Base-by-base conservation (phyloP, 495 filamentous ascomycete genomes). In the Lophiostoma macrostomum region DNA sequence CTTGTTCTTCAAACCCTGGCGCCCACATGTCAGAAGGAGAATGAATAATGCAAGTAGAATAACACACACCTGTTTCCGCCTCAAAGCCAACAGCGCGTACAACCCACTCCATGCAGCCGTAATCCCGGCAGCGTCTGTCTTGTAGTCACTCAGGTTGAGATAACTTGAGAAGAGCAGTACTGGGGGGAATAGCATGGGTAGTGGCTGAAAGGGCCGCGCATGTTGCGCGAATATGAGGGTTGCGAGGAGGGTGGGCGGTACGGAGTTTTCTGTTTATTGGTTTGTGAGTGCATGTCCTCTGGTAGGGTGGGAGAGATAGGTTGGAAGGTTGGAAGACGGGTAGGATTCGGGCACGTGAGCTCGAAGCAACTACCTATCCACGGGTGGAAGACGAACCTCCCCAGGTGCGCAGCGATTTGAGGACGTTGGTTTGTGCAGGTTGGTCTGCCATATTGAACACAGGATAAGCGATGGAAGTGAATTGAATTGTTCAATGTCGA, bases 81-180 rank as follows among this genome's bases (percentile, higher is more conserved):
- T 78, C 53, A 78, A 69, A 19, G 88, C 90, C 35, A 91, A 74
- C 8, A 96, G 69, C 13, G 90, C 72, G 67, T 97, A 98, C 18
- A 95, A 71, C 3, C 84, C 88, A 31, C 85, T 89, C 82, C 88
- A 95, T 3, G 91, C 89, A 14, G 87, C 89, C 11, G 82, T 87
- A 43, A 90, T 76, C 24, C 91, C 93, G 0, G 90, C 91, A 41
- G 80, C 81, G 60, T 96, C 93, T 44, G 81, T 83, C 66, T 85
- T 83, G 78, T 83, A 90, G 28, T 80, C 82, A 42, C 80, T 78
- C 7, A 95, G 66, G 66, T 90, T 91, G 36, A 91, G 76, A 69
- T 95, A 97, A 71, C 83, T 86, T 48, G 80, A 80, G 74, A 95
- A 90, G 48, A 94, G 76, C n/a, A 96, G 80, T 49, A 90, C 73